Conservation (phyloP, 2,329 filamentous ascomycete genomes). For the Fusarium newnesense region DNA sequence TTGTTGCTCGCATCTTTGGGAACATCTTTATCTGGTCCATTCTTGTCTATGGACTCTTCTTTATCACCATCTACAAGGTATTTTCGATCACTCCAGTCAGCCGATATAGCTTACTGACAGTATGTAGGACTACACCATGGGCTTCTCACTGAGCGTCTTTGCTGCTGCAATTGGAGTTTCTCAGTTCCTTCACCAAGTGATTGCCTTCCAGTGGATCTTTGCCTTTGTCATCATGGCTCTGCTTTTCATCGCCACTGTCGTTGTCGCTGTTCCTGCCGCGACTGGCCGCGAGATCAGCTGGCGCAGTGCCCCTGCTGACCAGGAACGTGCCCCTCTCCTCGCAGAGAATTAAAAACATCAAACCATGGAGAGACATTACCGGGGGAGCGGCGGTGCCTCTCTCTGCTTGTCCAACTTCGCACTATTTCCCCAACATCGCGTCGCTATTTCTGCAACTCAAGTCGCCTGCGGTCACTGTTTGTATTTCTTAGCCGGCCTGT, state of each 20-base stretch:
- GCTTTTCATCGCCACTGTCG: constrained; percentile 75
- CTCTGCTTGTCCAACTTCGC: background rate
- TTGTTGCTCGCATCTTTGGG: constrained; percentile 81
- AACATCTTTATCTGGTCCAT: constrained; percentile 92
- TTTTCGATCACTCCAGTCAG: constrained; percentile 26
- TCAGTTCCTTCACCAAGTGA: constrained; percentile 77
- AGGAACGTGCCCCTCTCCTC: constrained; percentile 71
- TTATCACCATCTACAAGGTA: constrained; percentile 78
- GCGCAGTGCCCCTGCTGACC: constrained; percentile 55
- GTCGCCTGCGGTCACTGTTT: constrained; percentile 4
- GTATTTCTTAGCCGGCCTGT: constrained; percentile 17
- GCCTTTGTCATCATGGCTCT: constrained; percentile 83
- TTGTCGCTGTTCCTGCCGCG: constrained; percentile 72
- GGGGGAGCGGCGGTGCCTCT: background rate
- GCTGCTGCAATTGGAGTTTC: constrained; percentile 79
- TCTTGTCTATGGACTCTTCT: constrained; percentile 79
- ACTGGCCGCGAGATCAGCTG: constrained; percentile 67
- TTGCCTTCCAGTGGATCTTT: constrained; percentile 93
- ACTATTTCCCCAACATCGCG: background rate
- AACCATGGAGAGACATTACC: background rate
- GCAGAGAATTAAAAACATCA: constrained; percentile 52
- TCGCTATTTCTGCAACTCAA: background rate
- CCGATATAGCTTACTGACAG: constrained; percentile 19
- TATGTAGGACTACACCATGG: constrained; percentile 74
- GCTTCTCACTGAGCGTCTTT: constrained; percentile 80